Conservation (phyloP, 352 stramenopile genomes). For the Pythium sp. region DNA sequence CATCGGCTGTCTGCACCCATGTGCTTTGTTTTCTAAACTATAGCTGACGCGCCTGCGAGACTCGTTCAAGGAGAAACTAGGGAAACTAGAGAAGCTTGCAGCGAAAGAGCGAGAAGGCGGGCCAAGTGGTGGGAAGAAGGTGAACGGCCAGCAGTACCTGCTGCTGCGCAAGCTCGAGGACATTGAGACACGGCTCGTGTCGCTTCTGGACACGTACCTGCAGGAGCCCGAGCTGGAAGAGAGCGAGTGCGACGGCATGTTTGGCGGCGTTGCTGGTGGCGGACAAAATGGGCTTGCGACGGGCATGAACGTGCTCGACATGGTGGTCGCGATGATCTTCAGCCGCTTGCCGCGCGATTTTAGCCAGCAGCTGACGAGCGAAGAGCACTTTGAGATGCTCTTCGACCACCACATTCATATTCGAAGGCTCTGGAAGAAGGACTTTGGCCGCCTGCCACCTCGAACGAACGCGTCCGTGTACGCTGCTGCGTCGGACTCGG, state of each 20-base stretch:
- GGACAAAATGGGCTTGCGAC: constrained; percentile 20
- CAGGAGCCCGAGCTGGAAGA: constrained; percentile 52
- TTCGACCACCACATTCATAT: constrained; percentile 81
- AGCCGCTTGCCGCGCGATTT: constrained; percentile 73
- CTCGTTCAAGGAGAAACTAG: constrained; percentile 65
- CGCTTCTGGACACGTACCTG: constrained; percentile 58
- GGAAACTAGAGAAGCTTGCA: constrained; percentile 34
- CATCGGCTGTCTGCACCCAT: too few relatives aligned
- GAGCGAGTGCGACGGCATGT: constrained; percentile 44
- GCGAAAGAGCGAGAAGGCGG: constrained; percentile 8
- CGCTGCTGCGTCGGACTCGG: neutral
- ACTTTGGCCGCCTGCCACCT: constrained; percentile 73
- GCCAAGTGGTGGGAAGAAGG: constrained; percentile 18
- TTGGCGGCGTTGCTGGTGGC: constrained; percentile 23
- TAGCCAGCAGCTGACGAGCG: constrained; percentile 40
- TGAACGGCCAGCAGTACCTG: constrained; percentile 34
- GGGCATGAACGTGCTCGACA: constrained; percentile 82
- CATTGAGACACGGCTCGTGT: constrained; percentile 65
- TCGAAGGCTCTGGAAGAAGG: constrained; percentile 74
- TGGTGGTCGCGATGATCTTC: constrained; percentile 86
- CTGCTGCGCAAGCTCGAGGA: constrained; percentile 79
- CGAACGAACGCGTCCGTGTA: constrained; percentile 13
- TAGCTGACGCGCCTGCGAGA: constrained; percentile 62
- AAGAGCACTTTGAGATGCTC: constrained; percentile 74
- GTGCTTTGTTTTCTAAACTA: too few relatives aligned